phyloP scores from a whole-genome alignment of 768 basidiomycete species.

The Podaxis sp. region DNA sequence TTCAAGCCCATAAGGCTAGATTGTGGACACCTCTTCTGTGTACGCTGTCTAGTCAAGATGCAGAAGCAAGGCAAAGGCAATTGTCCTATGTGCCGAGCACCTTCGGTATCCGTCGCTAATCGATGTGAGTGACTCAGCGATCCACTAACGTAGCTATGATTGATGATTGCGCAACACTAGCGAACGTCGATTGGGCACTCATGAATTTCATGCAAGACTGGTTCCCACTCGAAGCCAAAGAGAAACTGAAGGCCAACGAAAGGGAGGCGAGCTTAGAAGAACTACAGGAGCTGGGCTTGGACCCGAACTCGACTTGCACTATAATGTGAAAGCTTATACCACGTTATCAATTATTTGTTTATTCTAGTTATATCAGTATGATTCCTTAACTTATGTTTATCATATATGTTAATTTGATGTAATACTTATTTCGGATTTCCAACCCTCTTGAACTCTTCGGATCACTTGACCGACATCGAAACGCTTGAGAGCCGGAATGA shows the following conservation, averaged over 20 bases:
- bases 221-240: constrained; percentile 83
- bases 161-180: constrained; percentile 32
- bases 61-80: constrained; percentile 73
- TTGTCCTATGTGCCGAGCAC: constrained; percentile 85
- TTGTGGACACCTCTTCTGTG: constrained; percentile 81
- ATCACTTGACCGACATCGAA: too few relatives aligned
- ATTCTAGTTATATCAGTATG: not conserved
- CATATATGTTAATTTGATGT: too few relatives aligned
- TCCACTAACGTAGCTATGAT: not conserved
- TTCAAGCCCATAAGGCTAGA: constrained; percentile 87
- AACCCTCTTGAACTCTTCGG: too few relatives aligned
- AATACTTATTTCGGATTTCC: too few relatives aligned
- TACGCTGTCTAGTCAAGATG: constrained; percentile 86
- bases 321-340: constrained; percentile 33
- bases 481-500: too few relatives aligned
- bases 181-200: constrained; percentile 77
- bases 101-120: constrained; percentile 75
- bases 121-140: constrained; percentile 50
- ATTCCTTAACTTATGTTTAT: too few relatives aligned
- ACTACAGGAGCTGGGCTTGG: constrained; percentile 61
- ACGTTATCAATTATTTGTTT: not conserved
- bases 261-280: constrained; percentile 72
- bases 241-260: constrained; percentile 75
- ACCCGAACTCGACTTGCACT: constrained; percentile 42
- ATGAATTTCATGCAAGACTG: constrained; percentile 88